Evolutionary conservation across 345 rosid genomes (phyloP), one percentile per base, ranked within the genome.

Genomic region (Bruguiera gymnorhiza): DNA sequence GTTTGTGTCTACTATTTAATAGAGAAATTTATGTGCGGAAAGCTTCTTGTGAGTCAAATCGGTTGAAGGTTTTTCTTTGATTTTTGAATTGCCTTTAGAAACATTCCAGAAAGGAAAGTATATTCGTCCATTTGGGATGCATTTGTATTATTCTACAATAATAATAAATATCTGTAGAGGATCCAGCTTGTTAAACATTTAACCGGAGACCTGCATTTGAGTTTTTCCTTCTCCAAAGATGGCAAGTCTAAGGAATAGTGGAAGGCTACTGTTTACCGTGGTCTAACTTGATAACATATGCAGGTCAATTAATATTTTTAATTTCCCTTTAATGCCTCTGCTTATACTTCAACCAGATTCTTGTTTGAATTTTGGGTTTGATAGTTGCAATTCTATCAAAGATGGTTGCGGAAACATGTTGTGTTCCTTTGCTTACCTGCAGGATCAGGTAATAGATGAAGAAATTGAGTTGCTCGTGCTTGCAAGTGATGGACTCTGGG

Each of bases 401-500:
- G 13, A 39, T 15, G 3, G 19, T 43, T 43, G 18, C 16, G 13
- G 50, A 43, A 43, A 43, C 15, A 43, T 32, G 21, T 23, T 53
- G 34, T 26, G 8, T 48, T 60, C 46, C 64, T 15, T 6, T 37
- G 11, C 48, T 0, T 43, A 15, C 50, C 75, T 78, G 32, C 86
- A 96, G 99, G 98, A 92, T 54, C 80, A 76, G 78, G 87, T 83
- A 79, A 67, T 96, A 67, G 90, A 88, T 70, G 81, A 87, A 62
- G 97, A 89, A 65, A 68, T 86, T 7, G 97, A 92, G 73, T 72
- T 89, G 70, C 96, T 96, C 63, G 97, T 96, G 65, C 91, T 96
- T 70, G 98, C 98, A 52, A 96, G 96, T 76, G 99, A 92, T 78
- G 99, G 99, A 71, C 72, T 92, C 60, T 92, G 99, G 99, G 98